phyloP scores from a whole-genome alignment of 2,329 filamentous ascomycete genomes.

The Claviceps humidiphila region DNA sequence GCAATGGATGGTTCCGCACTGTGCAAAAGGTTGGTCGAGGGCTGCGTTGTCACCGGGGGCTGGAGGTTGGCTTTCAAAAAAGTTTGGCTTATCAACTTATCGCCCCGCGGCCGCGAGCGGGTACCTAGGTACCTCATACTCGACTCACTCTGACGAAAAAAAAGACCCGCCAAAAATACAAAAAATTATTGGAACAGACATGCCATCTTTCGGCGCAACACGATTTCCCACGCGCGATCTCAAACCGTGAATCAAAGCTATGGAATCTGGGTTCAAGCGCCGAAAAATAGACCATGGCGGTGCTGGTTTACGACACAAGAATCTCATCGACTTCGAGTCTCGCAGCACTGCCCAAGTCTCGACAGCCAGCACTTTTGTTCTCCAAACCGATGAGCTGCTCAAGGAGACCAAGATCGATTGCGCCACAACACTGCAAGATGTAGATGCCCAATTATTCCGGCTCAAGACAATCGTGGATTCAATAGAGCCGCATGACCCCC shows the following conservation, averaged over 20 bases:
- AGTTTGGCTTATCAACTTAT: slow-evolving; percentile 16
- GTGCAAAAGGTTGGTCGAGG: too few relatives aligned
- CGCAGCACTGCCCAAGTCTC: slow-evolving; percentile 26
- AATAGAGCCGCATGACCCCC: slow-evolving; percentile 33
- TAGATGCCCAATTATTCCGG: slow-evolving; percentile 35
- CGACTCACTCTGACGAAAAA: background rate
- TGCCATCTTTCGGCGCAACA: background rate
- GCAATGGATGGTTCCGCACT: too few relatives aligned
- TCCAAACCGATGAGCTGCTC: slow-evolving; percentile 47
- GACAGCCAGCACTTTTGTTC: slow-evolving; percentile 40
- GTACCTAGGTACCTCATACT: too few relatives aligned
- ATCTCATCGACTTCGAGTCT: slow-evolving; percentile 28
- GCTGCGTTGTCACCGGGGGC: too few relatives aligned
- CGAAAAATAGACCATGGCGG: slow-evolving; percentile 32
- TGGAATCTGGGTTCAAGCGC: slow-evolving; percentile 35
- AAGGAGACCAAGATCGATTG: slow-evolving; percentile 42
- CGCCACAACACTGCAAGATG: slow-evolving; percentile 30
- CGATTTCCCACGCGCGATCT: background rate
- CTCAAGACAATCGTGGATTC: slow-evolving; percentile 41
- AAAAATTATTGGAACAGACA: background rate
- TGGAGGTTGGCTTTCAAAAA: slow-evolving; percentile 7
- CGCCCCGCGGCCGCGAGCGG: slow-evolving; percentile 10
- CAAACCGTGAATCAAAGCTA: slow-evolving; percentile 11
- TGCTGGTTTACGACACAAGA: slow-evolving; percentile 19
- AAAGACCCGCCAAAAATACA: background rate